These are phyloP conservation scores for Megacollybia marginata DNA, from an alignment of 768 basidiomycete genomes.

Conservation along the genomic window DNA sequence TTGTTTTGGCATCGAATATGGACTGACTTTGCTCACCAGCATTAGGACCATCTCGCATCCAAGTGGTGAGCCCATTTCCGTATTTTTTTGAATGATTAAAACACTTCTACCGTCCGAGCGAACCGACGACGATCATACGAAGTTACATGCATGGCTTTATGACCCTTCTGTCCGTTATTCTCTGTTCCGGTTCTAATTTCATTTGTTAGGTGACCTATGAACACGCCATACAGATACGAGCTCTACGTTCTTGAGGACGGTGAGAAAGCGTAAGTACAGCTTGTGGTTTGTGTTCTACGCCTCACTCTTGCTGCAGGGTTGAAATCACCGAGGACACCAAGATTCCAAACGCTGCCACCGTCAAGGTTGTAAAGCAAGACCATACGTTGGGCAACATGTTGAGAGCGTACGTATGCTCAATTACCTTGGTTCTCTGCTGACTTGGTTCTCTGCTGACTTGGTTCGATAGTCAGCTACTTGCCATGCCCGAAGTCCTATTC, in stretches of 20 bases:
- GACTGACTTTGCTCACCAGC: too few species aligned
- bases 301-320: slow-evolving; percentile 43
- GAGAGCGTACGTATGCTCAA: slow-evolving; percentile 59
- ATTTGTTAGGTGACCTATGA: slow-evolving; percentile 41
- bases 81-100: slow-evolving; percentile 1
- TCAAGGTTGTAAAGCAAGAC: slow-evolving; percentile 93
- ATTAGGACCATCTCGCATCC: neutral
- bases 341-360: slow-evolving; percentile 94
- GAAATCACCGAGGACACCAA: slow-evolving; percentile 94
- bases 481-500: slow-evolving; percentile 84
- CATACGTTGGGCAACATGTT: slow-evolving; percentile 96
- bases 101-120: neutral
- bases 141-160: neutral
- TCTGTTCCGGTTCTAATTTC: neutral
- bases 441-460: neutral
- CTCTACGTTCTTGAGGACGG: slow-evolving; percentile 88
- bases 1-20: neutral
- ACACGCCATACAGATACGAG: slow-evolving; percentile 91
- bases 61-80: neutral
- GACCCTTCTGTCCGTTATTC: neutral
- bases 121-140: neutral
- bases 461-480: slow-evolving; percentile 71
- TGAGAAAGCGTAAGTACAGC: slow-evolving; percentile 80
- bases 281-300: neutral
- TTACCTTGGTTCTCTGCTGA: slow-evolving; percentile 1